These are phyloP conservation scores for Trichoderma breve DNA, from an alignment of 2,329 filamentous ascomycete species.

Conservation along the genomic window DNA sequence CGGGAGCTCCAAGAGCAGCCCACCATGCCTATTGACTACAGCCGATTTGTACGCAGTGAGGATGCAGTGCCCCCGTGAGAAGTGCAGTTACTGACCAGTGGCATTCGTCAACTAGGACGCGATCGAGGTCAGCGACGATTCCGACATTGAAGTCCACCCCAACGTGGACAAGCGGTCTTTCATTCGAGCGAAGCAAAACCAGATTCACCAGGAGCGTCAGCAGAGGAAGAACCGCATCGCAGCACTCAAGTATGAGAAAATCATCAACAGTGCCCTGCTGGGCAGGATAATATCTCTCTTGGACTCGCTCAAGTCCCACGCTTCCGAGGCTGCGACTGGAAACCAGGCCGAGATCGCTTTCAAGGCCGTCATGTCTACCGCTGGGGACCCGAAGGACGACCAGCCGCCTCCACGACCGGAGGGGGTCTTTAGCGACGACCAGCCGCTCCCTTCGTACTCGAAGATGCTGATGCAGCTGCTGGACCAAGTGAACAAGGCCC, in stretches of 20 bases:
- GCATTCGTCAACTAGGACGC: conserved; percentile 59
- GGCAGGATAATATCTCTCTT: conserved; percentile 79
- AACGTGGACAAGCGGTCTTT: conserved; percentile 99
- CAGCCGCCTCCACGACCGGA: conserved; percentile 71
- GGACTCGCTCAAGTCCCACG: conserved; percentile 69
- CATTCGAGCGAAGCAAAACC: conserved; percentile 95
- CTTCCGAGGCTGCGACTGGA: conserved; percentile 61
- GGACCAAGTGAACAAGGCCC: conserved; percentile 83
- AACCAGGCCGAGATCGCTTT: conserved; percentile 83
- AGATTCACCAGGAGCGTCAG: conserved; percentile 89
- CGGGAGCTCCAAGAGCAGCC: conserved; percentile 10
- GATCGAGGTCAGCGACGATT: conserved; percentile 96
- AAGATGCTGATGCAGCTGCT: conserved; percentile 98
- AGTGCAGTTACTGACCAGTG: neutral
- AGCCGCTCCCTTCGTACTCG: conserved; percentile 78
- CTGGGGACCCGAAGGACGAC: conserved; percentile 69
- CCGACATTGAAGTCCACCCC: conserved; percentile 95
- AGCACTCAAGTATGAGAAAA: conserved; percentile 86
- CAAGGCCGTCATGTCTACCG: conserved; percentile 80
- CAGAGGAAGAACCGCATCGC: conserved; percentile 86
- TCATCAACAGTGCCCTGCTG: conserved; percentile 89
- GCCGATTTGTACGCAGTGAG: conserved; percentile 60
- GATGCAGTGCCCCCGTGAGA: neutral
- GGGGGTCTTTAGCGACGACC: conserved; percentile 72
- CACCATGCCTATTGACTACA: conserved; percentile 57